Base-by-base conservation (phyloP, 306 rosid species). In the Trichosanthes cucumerina region DNA sequence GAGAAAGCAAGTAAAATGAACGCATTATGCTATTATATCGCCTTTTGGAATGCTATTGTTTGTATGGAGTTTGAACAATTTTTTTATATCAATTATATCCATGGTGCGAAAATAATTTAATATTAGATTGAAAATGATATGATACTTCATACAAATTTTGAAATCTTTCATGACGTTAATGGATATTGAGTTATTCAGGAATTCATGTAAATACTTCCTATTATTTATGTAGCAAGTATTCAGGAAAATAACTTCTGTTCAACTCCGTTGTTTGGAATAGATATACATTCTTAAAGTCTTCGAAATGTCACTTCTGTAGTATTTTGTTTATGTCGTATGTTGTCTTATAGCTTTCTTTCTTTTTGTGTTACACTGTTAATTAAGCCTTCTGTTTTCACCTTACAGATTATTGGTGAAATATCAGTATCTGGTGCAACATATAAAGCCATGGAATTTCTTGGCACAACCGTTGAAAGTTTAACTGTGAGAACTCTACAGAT, bases 371-470 rank as follows among this genome's bases (percentile, higher is more conserved):
- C 49, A 3, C 21, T 38, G 2, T 10, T 68, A 68, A 38, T 1
- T 63, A 2, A 44, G 3, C 23, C 77, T 49, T 13, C 41, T 79
- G 54, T 79, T 56, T 47, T 63, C 44, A 59, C 83, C 36, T 46
- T 78, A 46, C 88, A 93, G 99, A 89, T 95, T 71, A 92, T 95
- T 79, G 99, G 99, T 62, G 97, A 95, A 87, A 95, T 95, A 80
- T 79, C 86, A 78, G 87, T 95, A 80, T 82, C 97, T 79, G 99
- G 99, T 83, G 97, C 96, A 56, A 95, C 99, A 44, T 91, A 95
- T 78, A 95, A 95, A 81, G 78, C 97, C 38, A 92, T 95, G 99
- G 97, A 95, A 84, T 95, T 95, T 84, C 91, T 89, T 11, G 99
- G 99, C 52, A 59, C 96, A n/a, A 88, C 96, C 4, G 80, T 95